phyloP scores from a whole-genome alignment of 1,284 basidiomycete genomes.

The Naganishia liquefaciens region DNA sequence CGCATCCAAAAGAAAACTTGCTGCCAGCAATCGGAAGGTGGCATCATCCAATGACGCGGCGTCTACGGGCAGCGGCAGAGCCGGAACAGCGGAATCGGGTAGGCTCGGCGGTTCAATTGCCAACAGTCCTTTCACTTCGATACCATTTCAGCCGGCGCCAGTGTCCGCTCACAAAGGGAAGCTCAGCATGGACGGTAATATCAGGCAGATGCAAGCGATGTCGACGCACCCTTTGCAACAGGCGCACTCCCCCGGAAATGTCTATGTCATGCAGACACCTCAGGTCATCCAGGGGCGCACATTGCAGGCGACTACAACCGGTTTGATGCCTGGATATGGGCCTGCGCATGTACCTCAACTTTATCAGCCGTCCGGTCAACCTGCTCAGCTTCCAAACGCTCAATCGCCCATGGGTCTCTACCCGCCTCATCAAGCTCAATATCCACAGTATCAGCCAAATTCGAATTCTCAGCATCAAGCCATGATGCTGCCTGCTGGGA shows the following conservation, averaged over 20 bases:
- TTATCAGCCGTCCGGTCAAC: conserved; percentile 10
- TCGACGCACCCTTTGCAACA: background rate
- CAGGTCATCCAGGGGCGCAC: conserved; percentile 17
- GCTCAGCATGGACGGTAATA: conserved; percentile 4
- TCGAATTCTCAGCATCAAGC: background rate
- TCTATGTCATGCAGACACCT: conserved; percentile 19
- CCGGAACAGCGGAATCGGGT: conserved; percentile 15
- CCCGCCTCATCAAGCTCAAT: conserved; percentile 18
- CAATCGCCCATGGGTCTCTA: conserved; percentile 25
- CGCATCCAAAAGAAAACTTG: conserved; percentile 14
- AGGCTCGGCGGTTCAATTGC: conserved; percentile 7
- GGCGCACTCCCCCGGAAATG: conserved; percentile 19
- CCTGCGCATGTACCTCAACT: conserved; percentile 14
- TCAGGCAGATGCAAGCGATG: conserved; percentile 1
- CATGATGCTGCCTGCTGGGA: too few relatives aligned
- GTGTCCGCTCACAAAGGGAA: background rate
- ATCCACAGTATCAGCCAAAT: conserved; percentile 12
- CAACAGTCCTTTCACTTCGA: conserved; percentile 23
- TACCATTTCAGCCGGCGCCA: conserved; percentile 17
- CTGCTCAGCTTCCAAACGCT: background rate
- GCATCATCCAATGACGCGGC: background rate
- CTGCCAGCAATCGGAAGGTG: conserved; percentile 5
- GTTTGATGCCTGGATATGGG: conserved; percentile 21
- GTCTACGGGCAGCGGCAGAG: conserved; percentile 8
- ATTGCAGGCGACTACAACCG: conserved; percentile 6